These are phyloP conservation scores for Elaphomyces granulatus DNA, from an alignment of 495 filamentous ascomycete genomes.

Conservation along the genomic window DNA sequence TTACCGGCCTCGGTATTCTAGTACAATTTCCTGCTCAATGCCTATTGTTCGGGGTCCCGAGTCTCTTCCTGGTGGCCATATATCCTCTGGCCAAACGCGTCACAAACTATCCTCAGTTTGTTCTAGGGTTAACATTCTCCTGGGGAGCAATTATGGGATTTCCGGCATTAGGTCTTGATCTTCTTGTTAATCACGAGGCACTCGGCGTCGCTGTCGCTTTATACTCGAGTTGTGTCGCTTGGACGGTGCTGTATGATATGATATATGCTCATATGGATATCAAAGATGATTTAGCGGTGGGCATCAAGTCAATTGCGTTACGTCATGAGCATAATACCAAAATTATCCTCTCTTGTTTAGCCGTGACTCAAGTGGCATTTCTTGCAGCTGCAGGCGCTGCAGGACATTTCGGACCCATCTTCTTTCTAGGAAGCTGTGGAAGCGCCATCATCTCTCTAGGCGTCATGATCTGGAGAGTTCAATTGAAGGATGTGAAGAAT, in stretches of 20 bases:
- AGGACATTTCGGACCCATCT: conserved; percentile 65
- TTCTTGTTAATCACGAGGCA: conserved; percentile 50
- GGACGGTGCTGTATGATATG: conserved; percentile 96
- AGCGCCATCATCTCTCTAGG: conserved; percentile 62
- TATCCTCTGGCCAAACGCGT: conserved; percentile 91
- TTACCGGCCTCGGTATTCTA: conserved; percentile 68
- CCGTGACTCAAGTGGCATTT: conserved; percentile 60
- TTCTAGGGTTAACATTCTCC: conserved; percentile 84
- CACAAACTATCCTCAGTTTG: conserved; percentile 87
- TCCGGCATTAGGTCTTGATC: conserved; percentile 74
- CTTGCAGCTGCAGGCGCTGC: conserved; percentile 62
- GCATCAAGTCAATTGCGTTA: conserved; percentile 90
- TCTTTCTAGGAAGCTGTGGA: conserved; percentile 74
- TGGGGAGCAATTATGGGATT: conserved; percentile 98
- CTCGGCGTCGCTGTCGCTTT: conserved; percentile 54
- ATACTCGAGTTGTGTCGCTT: conserved; percentile 77
- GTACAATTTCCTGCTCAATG: conserved; percentile 76
- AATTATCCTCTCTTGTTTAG: conserved; percentile 61
- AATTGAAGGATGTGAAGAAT: conserved; percentile 64
- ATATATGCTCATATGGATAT: conserved; percentile 99
- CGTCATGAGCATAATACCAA: conserved; percentile 84
- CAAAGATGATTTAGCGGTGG: conserved; percentile 79
- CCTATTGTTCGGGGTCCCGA: conserved; percentile 78
- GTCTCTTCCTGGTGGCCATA: conserved; percentile 59
- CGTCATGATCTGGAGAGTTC: conserved; percentile 80